Percentiles rank a stretch among this genome's conserved stretches.
Conservation (phyloP, 495 filamentous ascomycete genomes). For the Talaromyces adpressus region DNA sequence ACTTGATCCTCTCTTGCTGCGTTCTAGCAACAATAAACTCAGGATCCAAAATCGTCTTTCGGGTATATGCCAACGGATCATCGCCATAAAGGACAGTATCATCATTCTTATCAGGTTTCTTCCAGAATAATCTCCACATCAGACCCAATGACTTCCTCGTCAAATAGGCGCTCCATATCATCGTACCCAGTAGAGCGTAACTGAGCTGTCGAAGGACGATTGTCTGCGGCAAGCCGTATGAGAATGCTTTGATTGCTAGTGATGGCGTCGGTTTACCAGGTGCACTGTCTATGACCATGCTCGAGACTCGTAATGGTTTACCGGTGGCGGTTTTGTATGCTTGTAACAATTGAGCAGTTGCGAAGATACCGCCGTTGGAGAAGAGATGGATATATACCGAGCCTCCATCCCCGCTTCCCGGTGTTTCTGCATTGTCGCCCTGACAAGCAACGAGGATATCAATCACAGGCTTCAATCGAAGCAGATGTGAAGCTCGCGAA, state of each 20-base stretch:
- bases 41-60: slow-evolving; percentile 1
- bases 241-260: slow-evolving; percentile 25
- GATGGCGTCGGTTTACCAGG: slow-evolving; percentile 27
- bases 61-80: slow-evolving; percentile 9
- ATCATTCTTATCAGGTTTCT: slow-evolving; percentile 14
- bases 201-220: slow-evolving; percentile 26
- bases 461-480: slow-evolving; percentile 31
- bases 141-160: slow-evolving; percentile 12
- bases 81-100: slow-evolving; percentile 17
- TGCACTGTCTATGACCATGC: slow-evolving; percentile 35
- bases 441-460: slow-evolving; percentile 19
- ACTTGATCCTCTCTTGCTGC: background rate
- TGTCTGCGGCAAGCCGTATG: slow-evolving; percentile 28
- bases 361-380: slow-evolving; percentile 36
- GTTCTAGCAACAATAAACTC: background rate
- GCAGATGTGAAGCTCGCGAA: slow-evolving; percentile 18
- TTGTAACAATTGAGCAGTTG: slow-evolving; percentile 23
- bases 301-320: slow-evolving; percentile 23
- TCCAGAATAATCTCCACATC: background rate
- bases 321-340: slow-evolving; percentile 27
- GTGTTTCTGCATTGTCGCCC: slow-evolving; percentile 4
- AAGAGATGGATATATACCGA: slow-evolving; percentile 36
- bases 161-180: slow-evolving; percentile 12
- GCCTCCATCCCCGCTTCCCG: slow-evolving; percentile 5
- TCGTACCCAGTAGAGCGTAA: slow-evolving; percentile 17